Base-by-base conservation (phyloP, 1,284 basidiomycete species). In the Ceratobasidium sp. region DNA sequence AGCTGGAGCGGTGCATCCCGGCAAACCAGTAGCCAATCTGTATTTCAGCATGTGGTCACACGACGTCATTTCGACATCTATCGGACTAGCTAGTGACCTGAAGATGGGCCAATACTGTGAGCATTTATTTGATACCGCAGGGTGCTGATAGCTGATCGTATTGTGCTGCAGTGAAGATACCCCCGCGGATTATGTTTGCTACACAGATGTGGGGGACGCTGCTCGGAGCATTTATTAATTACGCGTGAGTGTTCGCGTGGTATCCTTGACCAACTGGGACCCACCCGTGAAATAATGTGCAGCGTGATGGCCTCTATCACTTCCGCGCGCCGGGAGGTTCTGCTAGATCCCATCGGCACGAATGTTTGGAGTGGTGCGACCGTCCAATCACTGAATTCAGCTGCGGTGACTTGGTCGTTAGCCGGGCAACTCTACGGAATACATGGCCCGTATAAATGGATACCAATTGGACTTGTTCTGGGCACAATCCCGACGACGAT, bases 101-200 rank as follows among this genome's bases (percentile, higher is more conserved):
- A 94, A 94, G 84, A 87, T 94, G 79, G 92, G 92, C 1, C 92
- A 94, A 82, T 94, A 94, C 84, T 84, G 79, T 79, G 55, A 64
- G 78, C 5, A 46, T 12, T 38, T 23, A 7, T 4, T 8, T 6
- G 14, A 46, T 3, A 46, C 14, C 8, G 8, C 38, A 41, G 27
- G n/a, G 7, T 59, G n/a, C 46, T 57, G 16, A 38, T 57, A 33
- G 41, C 33, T 20, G 44, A 20, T n/a, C 35, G 2, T 62, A 48
- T 62, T 52, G 38, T 5, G 55, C 57, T 27, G 44, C 68, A 80
- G 85, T 92, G 78, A 94, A 94, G 86, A 88, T 94, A 69, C 92
- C 93, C 38, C 92, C 93, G 35, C 88, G 91, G 18, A 85, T 88
- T 60, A 92, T 92, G 86, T 93, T 94, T 83, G 80, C 89, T 33